Percentiles rank a stretch among this genome's conserved stretches.
phyloP scores from a whole-genome alignment of 2,329 filamentous ascomycete genomes.

The Endothia cerciana region DNA sequence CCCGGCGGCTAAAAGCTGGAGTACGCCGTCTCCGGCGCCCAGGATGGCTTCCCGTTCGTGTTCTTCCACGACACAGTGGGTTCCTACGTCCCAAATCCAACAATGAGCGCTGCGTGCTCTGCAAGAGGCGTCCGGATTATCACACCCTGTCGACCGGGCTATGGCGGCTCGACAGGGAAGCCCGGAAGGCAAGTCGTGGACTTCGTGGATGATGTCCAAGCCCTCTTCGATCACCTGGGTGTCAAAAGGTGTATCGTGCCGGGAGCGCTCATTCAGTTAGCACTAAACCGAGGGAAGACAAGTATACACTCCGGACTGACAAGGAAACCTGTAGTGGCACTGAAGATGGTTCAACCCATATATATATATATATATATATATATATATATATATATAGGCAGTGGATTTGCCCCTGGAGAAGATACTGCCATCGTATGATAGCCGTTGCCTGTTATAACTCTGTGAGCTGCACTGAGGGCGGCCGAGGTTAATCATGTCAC shows the following conservation, averaged over 20 bases:
- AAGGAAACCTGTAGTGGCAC: too few relatives aligned
- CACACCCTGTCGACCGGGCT: constrained; percentile 21
- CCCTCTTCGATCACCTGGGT: constrained; percentile 21
- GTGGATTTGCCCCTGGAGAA: too few relatives aligned
- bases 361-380: too few relatives aligned
- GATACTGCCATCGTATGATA: too few relatives aligned
- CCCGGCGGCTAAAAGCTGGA: constrained; percentile 24
- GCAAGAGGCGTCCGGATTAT: constrained; percentile 18
- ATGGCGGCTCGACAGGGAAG: constrained; percentile 18
- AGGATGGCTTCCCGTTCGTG: constrained; percentile 21
- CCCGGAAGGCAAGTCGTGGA: constrained; percentile 14
- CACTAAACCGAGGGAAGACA: constrained; percentile 25
- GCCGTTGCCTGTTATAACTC: too few relatives aligned
- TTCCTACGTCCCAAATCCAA: constrained; percentile 8
- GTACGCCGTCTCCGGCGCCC: constrained; percentile 18
- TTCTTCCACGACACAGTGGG: constrained; percentile 24
- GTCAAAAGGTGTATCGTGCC: constrained; percentile 17
- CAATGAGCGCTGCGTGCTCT: constrained; percentile 9
- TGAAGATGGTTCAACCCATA: too few relatives aligned
- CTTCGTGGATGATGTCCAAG: constrained; percentile 20
- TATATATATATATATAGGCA: too few relatives aligned
- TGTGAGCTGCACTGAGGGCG: too few relatives aligned
- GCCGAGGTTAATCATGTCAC: too few relatives aligned
- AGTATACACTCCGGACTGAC: neutral
- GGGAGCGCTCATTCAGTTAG: too few relatives aligned